Evolutionary conservation across 78 protist species (phyloP), one percentile per base, ranked within the genome.

Genomic region (Protostelium mycophagum): DNA sequence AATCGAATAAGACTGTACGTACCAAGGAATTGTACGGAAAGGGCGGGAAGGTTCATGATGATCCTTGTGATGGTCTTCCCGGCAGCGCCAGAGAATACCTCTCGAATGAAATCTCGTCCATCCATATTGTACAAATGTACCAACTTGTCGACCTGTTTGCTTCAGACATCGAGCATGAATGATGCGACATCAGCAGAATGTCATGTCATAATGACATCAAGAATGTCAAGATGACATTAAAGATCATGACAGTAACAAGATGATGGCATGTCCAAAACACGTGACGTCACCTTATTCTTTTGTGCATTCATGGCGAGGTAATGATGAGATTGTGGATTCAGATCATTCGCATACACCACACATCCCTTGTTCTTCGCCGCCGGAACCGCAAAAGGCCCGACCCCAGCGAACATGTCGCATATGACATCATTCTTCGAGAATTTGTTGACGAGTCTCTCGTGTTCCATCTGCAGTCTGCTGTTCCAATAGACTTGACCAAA

Each of bases 351-450:
- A 88, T 94, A 91, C 51, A 97, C 97, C 23, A 28, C 10, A 28
- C 88, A 0, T 35, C 96, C 96, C 1, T 34, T 29, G 36, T 36
- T 29, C 35, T 92, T 93, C 1, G 98, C 97, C 9, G 97, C 96
- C 1, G 99, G 99, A 1, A 98, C 38, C 28, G 98, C 99, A 83
- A 98, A 98, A 9, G 99, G 99, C 34, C 99, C 99, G 36, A 98
- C 95, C 38, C 99, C 99, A 0, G 98, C 97, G 35, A 98, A 88
- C 94, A 97, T 87, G 86, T 98, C 99, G 83, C 94, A 63, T 37
- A 97, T 83, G 28, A 94, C 94, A 84, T 94, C 96, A 34, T 29
- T 28, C 28, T 37, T 34, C 34, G 5, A 34, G 85, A 95, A 89
- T 83, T 31, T 36, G 23, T 35, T 16, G n/a, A 95, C 93, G 1